A percentile compares a stretch with the other conserved stretches of the same genome.
These are phyloP conservation scores for Backusella luteola DNA, from an alignment of 192 early-diverging fungal species.

Conservation along the genomic window DNA sequence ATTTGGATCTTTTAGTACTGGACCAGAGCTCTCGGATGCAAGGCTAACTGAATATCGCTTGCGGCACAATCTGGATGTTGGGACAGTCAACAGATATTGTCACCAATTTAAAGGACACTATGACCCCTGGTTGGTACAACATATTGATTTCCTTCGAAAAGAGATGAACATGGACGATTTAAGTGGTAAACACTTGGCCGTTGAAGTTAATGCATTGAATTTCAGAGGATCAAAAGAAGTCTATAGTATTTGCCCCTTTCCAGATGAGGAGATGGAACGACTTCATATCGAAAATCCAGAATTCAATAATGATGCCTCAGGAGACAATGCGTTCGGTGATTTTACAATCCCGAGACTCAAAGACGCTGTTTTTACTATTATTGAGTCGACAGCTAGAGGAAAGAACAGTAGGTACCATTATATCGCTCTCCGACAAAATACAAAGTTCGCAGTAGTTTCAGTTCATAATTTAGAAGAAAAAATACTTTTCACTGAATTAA, in stretches of 20 bases:
- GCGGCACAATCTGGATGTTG: neutral
- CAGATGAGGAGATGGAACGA: neutral
- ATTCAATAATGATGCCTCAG: too few relatives aligned
- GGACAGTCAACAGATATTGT: neutral
- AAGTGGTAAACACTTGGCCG: neutral
- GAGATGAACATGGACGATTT: neutral
- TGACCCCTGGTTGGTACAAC: neutral
- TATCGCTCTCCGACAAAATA: too few relatives aligned
- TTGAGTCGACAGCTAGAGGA: too few relatives aligned
- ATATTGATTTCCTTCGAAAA: neutral
- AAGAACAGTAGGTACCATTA: too few relatives aligned
- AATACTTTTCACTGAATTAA: too few relatives aligned
- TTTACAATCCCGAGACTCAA: too few relatives aligned
- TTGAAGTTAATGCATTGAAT: neutral
- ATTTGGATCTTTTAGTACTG: neutral
- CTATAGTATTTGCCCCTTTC: neutral
- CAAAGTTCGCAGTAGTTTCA: too few relatives aligned
- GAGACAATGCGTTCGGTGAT: too few relatives aligned
- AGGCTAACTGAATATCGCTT: neutral
- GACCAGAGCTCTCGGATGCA: neutral
- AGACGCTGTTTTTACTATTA: too few relatives aligned
- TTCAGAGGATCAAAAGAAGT: neutral
- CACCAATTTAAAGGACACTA: neutral
- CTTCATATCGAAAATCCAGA: neutral
- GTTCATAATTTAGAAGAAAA: too few relatives aligned